Evolutionary conservation across 2,329 filamentous ascomycete genomes (phyloP).

Genomic region (Aspergillus sp.): DNA sequence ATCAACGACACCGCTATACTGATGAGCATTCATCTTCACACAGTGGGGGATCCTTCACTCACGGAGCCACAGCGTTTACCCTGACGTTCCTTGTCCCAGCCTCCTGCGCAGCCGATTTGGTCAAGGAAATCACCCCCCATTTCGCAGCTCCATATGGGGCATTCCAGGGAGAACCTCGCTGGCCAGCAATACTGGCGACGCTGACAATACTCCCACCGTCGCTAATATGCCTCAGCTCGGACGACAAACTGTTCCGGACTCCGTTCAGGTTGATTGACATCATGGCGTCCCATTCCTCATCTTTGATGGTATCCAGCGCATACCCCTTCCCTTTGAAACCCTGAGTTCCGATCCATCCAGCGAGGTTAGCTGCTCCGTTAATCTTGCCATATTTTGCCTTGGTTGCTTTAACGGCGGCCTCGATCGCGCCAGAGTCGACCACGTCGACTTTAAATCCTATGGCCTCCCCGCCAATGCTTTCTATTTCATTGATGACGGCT

Average conservation of each 20-base stretch:
- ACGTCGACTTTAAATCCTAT: background rate
- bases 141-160: background rate
- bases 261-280: background rate
- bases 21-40: background rate
- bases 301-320: background rate
- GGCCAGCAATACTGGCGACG: background rate
- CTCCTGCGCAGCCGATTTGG: background rate
- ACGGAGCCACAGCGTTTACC: background rate
- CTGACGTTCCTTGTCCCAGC: background rate
- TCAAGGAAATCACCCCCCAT: background rate
- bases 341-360: background rate
- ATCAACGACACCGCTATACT: background rate
- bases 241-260: background rate
- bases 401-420: background rate
- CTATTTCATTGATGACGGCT: background rate
- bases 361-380: background rate
- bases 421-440: background rate
- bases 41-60: background rate
- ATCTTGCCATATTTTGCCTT: background rate
- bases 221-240: background rate
- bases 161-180: background rate
- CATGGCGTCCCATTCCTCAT: background rate
- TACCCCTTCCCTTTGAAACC: background rate
- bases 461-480: background rate
- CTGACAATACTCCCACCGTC: background rate